Conservation (phyloP, 805 yeast species). For the Kazachstania kunashirensis region DNA sequence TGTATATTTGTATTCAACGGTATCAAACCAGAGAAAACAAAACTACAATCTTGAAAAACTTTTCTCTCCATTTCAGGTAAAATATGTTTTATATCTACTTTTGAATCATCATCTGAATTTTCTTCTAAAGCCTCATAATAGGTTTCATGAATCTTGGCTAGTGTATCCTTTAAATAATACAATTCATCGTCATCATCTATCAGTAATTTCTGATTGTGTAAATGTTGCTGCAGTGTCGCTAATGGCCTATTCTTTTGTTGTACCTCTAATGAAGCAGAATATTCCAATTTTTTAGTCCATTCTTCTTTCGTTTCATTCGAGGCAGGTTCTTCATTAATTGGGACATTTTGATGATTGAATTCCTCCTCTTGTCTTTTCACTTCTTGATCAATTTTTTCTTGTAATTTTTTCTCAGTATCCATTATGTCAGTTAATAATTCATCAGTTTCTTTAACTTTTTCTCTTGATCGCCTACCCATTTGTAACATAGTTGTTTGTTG, state of each 20-base stretch:
- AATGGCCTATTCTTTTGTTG: conserved; percentile 78
- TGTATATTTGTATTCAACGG: conserved; percentile 71
- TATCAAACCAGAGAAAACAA: conserved; percentile 81
- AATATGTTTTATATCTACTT: conserved; percentile 58
- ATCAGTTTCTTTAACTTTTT: conserved; percentile 27
- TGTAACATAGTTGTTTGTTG: conserved; percentile 53
- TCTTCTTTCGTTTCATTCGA: conserved; percentile 35
- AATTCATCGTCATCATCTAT: conserved; percentile 79
- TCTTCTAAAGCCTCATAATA: conserved; percentile 47
- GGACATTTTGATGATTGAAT: conserved; percentile 24
- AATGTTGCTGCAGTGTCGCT: conserved; percentile 68
- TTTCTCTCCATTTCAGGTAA: conserved; percentile 64
- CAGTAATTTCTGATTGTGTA: conserved; percentile 45
- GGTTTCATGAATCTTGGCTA: conserved; percentile 52
- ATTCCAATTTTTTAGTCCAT: conserved; percentile 49
- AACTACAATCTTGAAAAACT: conserved; percentile 58
- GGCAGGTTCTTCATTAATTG: conserved; percentile 22
- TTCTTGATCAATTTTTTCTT: conserved; percentile 26
- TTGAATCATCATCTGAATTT: conserved; percentile 32
- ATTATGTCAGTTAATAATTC: conserved; percentile 27
- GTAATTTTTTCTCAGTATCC: conserved; percentile 25
- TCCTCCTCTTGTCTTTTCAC: conserved; percentile 30
- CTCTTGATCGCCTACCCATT: conserved; percentile 25
- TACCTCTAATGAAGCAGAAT: conserved; percentile 63
- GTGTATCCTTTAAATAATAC: conserved; percentile 47